phyloP scores from a whole-genome alignment of 2,329 filamentous ascomycete species.

The Emmonsiellopsis sp. region DNA sequence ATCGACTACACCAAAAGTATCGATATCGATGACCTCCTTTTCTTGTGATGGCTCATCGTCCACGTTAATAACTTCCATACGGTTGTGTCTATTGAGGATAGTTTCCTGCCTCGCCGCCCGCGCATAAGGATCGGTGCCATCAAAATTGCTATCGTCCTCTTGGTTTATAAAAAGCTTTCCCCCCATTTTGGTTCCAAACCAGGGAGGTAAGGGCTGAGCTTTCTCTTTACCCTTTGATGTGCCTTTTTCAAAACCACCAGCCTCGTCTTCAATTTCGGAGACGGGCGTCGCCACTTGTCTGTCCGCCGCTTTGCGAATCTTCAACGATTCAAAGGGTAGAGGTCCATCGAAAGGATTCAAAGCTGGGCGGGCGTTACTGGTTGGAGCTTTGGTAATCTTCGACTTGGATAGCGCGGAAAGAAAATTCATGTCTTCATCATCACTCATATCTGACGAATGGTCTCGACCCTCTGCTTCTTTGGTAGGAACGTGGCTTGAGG shows the following conservation, averaged over 20 bases:
- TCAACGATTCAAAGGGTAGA: constrained; percentile 74
- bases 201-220: constrained; percentile 32
- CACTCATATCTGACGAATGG: constrained; percentile 21
- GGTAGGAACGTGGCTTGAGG: constrained; percentile 39
- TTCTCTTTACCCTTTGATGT: constrained; percentile 17
- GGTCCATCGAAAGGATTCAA: constrained; percentile 63
- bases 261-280: constrained; percentile 39
- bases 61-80: constrained; percentile 9
- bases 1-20: not conserved
- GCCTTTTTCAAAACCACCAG: constrained; percentile 58
- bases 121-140: constrained; percentile 7
- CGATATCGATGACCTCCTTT: not conserved
- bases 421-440: constrained; percentile 68
- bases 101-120: constrained; percentile 20
- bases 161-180: constrained; percentile 24
- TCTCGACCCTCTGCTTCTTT: constrained; percentile 15
- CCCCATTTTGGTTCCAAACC: constrained; percentile 32
- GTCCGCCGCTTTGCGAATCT: constrained; percentile 50
- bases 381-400: constrained; percentile 47
- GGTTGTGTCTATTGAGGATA: constrained; percentile 4
- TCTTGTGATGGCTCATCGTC: constrained; percentile 2
- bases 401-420: constrained; percentile 65
- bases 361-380: constrained; percentile 18
- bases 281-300: not conserved
- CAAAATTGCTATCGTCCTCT: constrained; percentile 17